phyloP scores from a whole-genome alignment of 2,329 filamentous ascomycete species.

The Boeremia exigua region DNA sequence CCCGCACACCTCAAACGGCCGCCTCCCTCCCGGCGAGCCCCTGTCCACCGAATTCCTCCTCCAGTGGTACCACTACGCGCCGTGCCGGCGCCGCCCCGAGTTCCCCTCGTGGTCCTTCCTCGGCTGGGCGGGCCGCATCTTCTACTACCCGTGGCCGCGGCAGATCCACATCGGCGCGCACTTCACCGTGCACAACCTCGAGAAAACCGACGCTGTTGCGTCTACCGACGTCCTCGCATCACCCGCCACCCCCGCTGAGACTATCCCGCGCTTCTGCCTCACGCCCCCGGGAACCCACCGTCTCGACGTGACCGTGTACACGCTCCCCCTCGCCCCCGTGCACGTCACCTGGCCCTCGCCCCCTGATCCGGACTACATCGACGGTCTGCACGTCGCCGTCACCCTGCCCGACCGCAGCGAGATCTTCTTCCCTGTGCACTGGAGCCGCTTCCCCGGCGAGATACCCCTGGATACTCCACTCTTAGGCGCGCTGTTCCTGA shows the following conservation, averaged over 20 bases:
- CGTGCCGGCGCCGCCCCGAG: neutral
- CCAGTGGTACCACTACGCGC: neutral
- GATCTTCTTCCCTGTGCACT: neutral
- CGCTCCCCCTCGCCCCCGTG: neutral
- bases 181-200: neutral
- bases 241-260: neutral
- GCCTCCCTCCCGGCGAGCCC: neutral
- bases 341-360: neutral
- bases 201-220: neutral
- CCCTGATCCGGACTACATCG: neutral
- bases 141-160: neutral
- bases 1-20: neutral
- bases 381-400: neutral
- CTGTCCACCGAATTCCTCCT: neutral
- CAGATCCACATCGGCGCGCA: neutral
- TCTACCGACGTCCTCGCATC: neutral
- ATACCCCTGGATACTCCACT: neutral
- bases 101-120: neutral
- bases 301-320: neutral
- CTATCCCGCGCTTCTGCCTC: neutral
- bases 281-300: neutral
- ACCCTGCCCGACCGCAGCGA: neutral
- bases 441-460: neutral
- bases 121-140: neutral
- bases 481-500: neutral